Percentiles rank a stretch among this genome's conserved stretches.
Conservation (phyloP, 352 stramenopile genomes). For the Phytophthora europaea region DNA sequence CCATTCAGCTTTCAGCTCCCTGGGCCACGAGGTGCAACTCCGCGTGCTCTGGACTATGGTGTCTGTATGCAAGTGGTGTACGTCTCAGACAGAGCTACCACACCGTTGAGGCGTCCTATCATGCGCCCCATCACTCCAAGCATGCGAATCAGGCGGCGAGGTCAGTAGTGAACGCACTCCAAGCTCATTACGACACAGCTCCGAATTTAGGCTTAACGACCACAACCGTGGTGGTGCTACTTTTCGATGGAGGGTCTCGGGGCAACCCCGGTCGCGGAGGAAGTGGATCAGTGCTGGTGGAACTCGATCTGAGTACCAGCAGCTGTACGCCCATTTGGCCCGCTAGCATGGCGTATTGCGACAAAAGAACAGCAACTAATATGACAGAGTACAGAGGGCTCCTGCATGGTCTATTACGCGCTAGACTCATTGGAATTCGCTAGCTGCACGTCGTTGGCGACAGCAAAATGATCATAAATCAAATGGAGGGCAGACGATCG, state of each 20-base stretch:
- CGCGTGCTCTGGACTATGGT: too few species aligned
- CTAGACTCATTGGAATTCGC: background rate
- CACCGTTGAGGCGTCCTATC: too few species aligned
- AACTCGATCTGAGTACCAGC: background rate
- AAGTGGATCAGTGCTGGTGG: background rate
- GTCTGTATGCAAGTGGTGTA: too few species aligned
- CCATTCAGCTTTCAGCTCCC: too few species aligned
- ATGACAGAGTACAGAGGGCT: background rate
- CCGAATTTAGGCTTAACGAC: too few species aligned
- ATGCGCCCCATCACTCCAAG: too few species aligned
- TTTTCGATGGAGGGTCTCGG: constrained; percentile 14
- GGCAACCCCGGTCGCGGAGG: constrained; percentile 6
- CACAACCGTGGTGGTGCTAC: too few species aligned
- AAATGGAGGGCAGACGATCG: background rate
- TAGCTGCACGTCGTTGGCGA: background rate
- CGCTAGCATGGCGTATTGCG: background rate
- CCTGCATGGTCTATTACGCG: background rate
- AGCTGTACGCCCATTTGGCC: background rate
- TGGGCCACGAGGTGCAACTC: too few species aligned
- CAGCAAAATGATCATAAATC: background rate
- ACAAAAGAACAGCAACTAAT: background rate
- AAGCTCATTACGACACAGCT: too few species aligned
- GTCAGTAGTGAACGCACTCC: too few species aligned
- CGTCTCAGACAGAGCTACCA: background rate
- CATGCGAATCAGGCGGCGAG: too few species aligned